Base-by-base conservation (phyloP, 2,329 filamentous ascomycete species). In the Hypoxylon sp. region DNA sequence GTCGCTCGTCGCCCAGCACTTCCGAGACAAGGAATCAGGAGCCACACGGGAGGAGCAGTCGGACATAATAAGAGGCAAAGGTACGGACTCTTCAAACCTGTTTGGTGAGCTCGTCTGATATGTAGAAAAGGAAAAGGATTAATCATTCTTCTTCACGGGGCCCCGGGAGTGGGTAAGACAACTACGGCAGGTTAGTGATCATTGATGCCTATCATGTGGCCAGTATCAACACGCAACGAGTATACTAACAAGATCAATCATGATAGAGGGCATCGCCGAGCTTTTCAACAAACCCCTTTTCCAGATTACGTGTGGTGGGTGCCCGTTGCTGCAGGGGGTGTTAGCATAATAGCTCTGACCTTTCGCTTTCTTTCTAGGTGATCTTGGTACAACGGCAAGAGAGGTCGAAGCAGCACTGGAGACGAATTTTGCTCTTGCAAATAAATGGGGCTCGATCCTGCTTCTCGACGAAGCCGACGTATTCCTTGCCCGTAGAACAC, bases 41-140 rank as follows among this genome's bases (percentile, higher is more conserved):
- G 39, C 35, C 0, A 31, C 29, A 31, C 29, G 63, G 3, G 44
- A 54, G 0, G 75, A 76, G 0, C 73, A 76, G 22, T 63, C 70
- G 11, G 79, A 80, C 19, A 70, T 80, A 10, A 73, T 80, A 0
- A 65, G 59, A 1, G 78, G 78, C 0, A 81, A 80, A 73, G 79
- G 78, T 78, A 60, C 73, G 67, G 54, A 56, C 37, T 2, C 2
- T 29, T 19, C 31, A 55, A 8, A 2, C 5, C 19, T 31, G 29
- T 31, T 31, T 9, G 6, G 6, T 9, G 8, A 31, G 29, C 29
- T 9, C 5, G 29, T 31, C 29, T 31, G 6, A 31, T 6, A 9
- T 31, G 5, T 31, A 6, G 29, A 9, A 31, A 31, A 55, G 71
- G 71, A 19, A 71, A 69, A n/a, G 72, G 68, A 0, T 46, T 71